A percentile compares a stretch with the other conserved stretches of the same genome.
Conservation (phyloP, 805 yeast species). For the Candida insectalens region DNA sequence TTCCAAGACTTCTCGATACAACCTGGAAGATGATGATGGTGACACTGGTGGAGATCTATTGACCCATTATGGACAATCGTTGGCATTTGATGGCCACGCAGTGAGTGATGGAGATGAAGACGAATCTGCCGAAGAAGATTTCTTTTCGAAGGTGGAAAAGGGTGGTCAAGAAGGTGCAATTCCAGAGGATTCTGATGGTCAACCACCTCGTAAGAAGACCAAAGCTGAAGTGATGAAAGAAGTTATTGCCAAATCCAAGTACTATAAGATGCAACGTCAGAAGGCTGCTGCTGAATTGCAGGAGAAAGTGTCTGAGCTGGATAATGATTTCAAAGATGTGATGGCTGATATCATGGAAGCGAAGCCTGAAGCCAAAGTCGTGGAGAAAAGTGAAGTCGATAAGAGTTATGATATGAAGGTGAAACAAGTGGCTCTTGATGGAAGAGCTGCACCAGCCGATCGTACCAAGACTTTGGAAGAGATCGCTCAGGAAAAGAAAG, state of each 20-base stretch:
- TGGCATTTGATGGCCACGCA: constrained; percentile 32
- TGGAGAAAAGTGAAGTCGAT: constrained; percentile 30
- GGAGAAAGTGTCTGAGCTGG: constrained; percentile 55
- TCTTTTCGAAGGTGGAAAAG: constrained; percentile 26
- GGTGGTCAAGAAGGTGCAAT: constrained; percentile 26
- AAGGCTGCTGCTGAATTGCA: constrained; percentile 48
- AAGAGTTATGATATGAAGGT: constrained; percentile 57
- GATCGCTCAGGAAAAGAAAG: constrained; percentile 46
- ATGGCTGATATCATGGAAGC: constrained; percentile 31
- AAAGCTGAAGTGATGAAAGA: constrained; percentile 84
- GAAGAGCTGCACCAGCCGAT: constrained; percentile 73
- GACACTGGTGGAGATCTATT: constrained; percentile 46
- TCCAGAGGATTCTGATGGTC: constrained; percentile 15
- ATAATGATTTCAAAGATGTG: constrained; percentile 64
- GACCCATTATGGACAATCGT: constrained; percentile 74
- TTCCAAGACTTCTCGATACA: constrained; percentile 52
- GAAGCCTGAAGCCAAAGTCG: constrained; percentile 20
- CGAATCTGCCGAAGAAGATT: constrained; percentile 24
- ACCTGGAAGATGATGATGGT: constrained; percentile 68
- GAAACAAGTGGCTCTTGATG: constrained; percentile 56
- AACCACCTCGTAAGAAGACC: constrained; percentile 55
- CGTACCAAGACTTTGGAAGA: constrained; percentile 76
- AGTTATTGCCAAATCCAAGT: constrained; percentile 73
- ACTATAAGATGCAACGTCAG: constrained; percentile 69
- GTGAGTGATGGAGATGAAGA: constrained; percentile 25